Base-by-base conservation (phyloP, 2,329 filamentous ascomycete species). In the Phaeosphaeriaceae sp. region DNA sequence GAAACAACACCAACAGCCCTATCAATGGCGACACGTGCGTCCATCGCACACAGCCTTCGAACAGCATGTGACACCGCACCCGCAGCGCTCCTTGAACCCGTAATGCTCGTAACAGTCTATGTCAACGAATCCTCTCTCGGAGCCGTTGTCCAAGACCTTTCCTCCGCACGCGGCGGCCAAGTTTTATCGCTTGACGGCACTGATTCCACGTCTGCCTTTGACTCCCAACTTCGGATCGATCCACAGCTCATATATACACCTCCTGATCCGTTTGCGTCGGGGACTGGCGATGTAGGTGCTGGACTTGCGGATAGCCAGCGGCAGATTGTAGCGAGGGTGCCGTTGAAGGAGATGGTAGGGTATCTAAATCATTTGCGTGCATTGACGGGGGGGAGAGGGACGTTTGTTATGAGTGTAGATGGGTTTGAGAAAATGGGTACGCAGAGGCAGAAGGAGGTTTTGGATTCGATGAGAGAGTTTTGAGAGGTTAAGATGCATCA, bases 311-410 rank as follows among this genome's bases (percentile, higher is more conserved):
- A 68, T 59, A 50, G 61, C 38, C 61, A 71, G 62, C 73, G 80
- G 26, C 83, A 85, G 49, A 90, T 99, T 60, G 86, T 88, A 9
- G 94, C 92, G 17, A 86, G 89, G 64, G 93, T 97, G 21, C 94
- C 94, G 26, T 80, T 97, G 63, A 95, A 94, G 75, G 93, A 97
- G 74, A 97, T 97, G 90, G 87, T 97, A 29, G 90, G 93, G 34
- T 99, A 97, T 73, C 79, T 97, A 61, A 90, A 91, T 70, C 90
- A 95, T 68, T 75, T 99, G 56, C 81, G 94, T 43, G 92, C 90
- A 74, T 82, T 96, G 77, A 99, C 93, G 3, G 89, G 88, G 2
- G 94, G 94, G 0, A 81, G 94, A 46, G 87, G 87, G 0, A 89
- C 87, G 1, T 90, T 90, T 70, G 84, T 89, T 4, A 90, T 90